Percentiles rank a stretch among this genome's conserved stretches.
phyloP scores from a whole-genome alignment of 176 grass and related monocot species.

The Oryza coarctata region DNA sequence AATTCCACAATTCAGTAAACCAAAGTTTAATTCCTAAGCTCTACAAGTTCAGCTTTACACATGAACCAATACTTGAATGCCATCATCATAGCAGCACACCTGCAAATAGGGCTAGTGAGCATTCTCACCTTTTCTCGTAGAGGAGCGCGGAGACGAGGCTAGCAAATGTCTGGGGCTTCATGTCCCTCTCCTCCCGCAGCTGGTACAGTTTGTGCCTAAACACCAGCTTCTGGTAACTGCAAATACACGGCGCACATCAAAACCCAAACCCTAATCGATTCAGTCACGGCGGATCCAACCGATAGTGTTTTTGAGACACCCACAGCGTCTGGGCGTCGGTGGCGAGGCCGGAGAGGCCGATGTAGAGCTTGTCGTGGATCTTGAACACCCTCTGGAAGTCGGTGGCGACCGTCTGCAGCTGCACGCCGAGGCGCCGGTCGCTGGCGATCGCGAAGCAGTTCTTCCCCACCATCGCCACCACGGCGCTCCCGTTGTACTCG shows the following conservation, averaged over 20 bases:
- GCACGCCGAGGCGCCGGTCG: conserved; percentile 82
- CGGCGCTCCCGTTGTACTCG: conserved; percentile 92
- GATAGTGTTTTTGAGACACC: background rate
- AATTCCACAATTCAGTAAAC: background rate
- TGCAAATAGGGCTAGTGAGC: background rate
- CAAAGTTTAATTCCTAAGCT: background rate
- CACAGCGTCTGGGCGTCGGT: conserved; percentile 91
- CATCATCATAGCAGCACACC: background rate
- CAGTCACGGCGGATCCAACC: no score
- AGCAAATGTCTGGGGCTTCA: conserved; percentile 84
- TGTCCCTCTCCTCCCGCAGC: conserved; percentile 85
- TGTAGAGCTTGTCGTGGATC: conserved; percentile 92
- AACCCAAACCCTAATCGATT: conserved; percentile 25
- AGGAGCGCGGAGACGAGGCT: conserved; percentile 79
- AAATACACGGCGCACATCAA: conserved; percentile 14
- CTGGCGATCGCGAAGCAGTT: conserved; percentile 98
- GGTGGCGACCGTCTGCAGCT: conserved; percentile 90
- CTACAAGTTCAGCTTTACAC: background rate
- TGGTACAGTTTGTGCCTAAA: conserved; percentile 82
- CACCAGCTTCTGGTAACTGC: conserved; percentile 69
- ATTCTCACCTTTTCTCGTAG: conserved; percentile 80
- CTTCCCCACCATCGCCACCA: conserved; percentile 98
- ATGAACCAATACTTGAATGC: background rate
- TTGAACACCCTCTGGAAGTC: conserved; percentile 93
- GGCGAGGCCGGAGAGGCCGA: conserved; percentile 91